A percentile compares a stretch with the other conserved stretches of the same genome.
phyloP scores from a whole-genome alignment of 2,329 filamentous ascomycete species.

The Lomentospora prolificans region DNA sequence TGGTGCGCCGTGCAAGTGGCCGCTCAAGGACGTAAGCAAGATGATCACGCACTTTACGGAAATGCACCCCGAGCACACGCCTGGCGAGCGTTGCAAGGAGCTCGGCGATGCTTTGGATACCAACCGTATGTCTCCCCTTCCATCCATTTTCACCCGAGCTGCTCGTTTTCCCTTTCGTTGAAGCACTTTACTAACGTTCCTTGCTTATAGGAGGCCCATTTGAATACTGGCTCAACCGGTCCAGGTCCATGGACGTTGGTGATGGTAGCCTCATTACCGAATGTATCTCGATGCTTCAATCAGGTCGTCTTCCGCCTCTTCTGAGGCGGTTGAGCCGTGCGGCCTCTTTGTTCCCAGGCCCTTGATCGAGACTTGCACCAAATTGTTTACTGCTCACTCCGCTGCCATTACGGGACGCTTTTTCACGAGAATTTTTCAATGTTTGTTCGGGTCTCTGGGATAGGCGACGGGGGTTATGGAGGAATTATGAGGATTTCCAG shows the following conservation, averaged over 20 bases:
- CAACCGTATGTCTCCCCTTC: conserved; percentile 25
- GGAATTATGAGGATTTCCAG: neutral
- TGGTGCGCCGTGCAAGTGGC: conserved; percentile 35
- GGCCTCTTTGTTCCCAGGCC: conserved; percentile 22
- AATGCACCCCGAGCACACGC: conserved; percentile 33
- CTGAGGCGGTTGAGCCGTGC: conserved; percentile 24
- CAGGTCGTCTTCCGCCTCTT: conserved; percentile 25
- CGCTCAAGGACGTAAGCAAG: conserved; percentile 35
- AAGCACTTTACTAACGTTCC: neutral
- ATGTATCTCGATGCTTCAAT: conserved; percentile 23
- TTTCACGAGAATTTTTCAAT: no score
- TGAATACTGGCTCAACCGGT: conserved; percentile 36
- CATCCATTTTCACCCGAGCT: neutral
- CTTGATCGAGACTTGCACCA: neutral
- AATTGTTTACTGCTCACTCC: neutral
- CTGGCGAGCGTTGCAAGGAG: conserved; percentile 30
- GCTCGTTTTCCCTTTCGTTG: neutral
- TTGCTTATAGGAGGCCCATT: conserved; percentile 28
- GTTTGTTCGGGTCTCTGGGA: neutral
- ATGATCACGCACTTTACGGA: conserved; percentile 36
- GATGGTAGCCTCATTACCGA: conserved; percentile 25
- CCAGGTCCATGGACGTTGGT: conserved; percentile 26
- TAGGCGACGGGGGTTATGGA: neutral
- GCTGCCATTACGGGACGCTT: no score
- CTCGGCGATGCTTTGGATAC: conserved; percentile 29